Evolutionary conservation across 257 asterid genomes (phyloP), one percentile per base, ranked within the genome.

Genomic region (Leptodermis oblonga): DNA sequence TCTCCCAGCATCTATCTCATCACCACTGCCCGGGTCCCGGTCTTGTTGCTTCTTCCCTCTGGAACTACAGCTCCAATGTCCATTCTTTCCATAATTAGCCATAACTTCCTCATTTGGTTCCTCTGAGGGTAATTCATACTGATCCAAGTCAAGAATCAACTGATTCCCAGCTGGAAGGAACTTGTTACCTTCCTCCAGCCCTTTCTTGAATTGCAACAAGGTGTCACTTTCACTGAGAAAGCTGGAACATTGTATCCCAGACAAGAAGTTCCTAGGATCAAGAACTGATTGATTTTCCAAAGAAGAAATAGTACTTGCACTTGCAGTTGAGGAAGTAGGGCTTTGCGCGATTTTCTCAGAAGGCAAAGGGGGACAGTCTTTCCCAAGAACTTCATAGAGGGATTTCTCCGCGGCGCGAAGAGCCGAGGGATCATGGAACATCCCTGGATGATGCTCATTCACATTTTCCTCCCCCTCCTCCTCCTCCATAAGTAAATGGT

Each of bases 171-270:
- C 41, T 1, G 93, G 95, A 61, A 92, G 95, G 71, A 92, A 89
- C 60, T 83, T 89, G 71, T 78, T 89, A 30, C 94, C 98, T 85
- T 89, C 98, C 80, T 87, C 98, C 87, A 86, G 67, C 73, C 98
- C 98, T 77, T 84, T 86, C 82, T 82, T 76, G 86, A 87, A 89
- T 77, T 83, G 98, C 80, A 83, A 74, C 68, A 89, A 68, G 39
- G 94, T 83, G 66, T 89, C 97, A 13, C 82, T 79, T 67, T 86
- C 82, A 9, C 62, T 78, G 74, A 87, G 81, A 22, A 84, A 36
- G 39, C 77, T 86, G 8, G 17, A 28, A 56, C n/a, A n/a, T 66
- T 63, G 54, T 71, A 60, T 70, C 30, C 74, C 17, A 43, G 10
- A 43, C 49, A 43, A 43, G 49, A 28, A 11, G 62, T 23, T 54